These are phyloP conservation scores for Neurospora sp. DNA, from an alignment of 2,329 filamentous ascomycete genomes.

Conservation along the genomic window DNA sequence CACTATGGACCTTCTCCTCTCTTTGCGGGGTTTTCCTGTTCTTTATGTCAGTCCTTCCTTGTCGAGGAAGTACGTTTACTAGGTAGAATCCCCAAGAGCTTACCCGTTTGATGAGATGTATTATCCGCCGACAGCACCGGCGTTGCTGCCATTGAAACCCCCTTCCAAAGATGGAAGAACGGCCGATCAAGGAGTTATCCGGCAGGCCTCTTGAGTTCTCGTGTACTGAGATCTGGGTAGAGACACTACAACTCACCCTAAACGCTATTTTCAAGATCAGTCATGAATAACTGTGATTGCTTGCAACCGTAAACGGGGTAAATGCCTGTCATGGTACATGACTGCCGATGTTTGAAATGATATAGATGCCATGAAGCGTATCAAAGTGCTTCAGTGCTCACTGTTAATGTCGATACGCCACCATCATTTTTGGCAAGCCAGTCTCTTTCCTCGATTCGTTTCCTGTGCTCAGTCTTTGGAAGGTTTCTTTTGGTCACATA, in stretches of 20 bases:
- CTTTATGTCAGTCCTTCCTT: not conserved
- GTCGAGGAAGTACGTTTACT: not conserved
- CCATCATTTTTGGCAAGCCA: not conserved
- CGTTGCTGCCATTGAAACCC: not conserved
- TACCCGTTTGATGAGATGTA: not conserved
- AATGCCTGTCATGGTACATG: not conserved
- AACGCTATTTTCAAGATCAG: not conserved
- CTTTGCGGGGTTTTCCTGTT: not conserved
- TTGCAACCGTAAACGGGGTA: not conserved
- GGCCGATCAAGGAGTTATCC: not conserved
- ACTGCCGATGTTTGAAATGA: not conserved
- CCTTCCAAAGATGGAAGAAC: not conserved
- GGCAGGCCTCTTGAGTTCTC: not conserved
- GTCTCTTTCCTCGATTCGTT: too few species aligned
- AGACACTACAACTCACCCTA: not conserved
- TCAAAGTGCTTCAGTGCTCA: not conserved
- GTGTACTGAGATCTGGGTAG: not conserved
- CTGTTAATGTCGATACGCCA: not conserved
- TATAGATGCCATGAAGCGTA: not conserved
- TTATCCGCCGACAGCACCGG: not conserved
- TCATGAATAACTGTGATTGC: not conserved
- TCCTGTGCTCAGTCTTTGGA: too few species aligned
- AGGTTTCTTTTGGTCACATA: too few species aligned
- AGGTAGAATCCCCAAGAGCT: not conserved
- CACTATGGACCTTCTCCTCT: not conserved